Evolutionary conservation across 2,329 filamentous ascomycete genomes (phyloP).

Genomic region (Akanthomyces uredinophilus): DNA sequence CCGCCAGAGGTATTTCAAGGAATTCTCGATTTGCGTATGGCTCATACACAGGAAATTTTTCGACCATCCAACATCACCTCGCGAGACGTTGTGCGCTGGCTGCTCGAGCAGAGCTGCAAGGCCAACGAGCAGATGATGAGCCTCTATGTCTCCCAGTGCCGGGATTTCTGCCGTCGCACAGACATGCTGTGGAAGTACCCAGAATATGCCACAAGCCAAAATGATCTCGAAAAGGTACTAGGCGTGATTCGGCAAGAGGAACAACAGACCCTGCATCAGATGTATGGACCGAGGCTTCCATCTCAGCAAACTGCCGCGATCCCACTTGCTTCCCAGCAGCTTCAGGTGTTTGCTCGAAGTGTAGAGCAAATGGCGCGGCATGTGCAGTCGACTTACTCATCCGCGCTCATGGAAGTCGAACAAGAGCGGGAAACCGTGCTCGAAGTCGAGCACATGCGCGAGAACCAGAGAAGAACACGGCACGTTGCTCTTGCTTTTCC

Average conservation of each 20-base stretch:
- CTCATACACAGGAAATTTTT: not conserved
- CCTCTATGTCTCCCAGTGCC: conserved; percentile 55
- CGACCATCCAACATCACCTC: conserved; percentile 16
- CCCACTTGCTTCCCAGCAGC: not conserved
- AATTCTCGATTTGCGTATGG: conserved; percentile 42
- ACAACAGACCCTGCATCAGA: conserved; percentile 49
- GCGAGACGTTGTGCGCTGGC: conserved; percentile 44
- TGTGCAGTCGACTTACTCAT: conserved; percentile 28
- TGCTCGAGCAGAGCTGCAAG: conserved; percentile 58
- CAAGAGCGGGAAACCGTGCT: conserved; percentile 55
- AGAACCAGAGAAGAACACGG: conserved; percentile 43
- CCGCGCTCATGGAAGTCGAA: conserved; percentile 55
- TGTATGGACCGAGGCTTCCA: conserved; percentile 42
- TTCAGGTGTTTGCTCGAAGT: not conserved
- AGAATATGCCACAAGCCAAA: conserved; percentile 31
- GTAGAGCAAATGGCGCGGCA: not conserved
- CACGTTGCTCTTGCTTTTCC: conserved; percentile 37
- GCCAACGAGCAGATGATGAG: conserved; percentile 54
- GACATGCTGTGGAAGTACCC: conserved; percentile 42
- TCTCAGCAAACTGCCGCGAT: not conserved
- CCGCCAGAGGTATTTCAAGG: conserved; percentile 58
- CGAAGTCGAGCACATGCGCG: conserved; percentile 52
- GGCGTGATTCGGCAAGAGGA: conserved; percentile 40
- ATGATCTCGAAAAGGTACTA: conserved; percentile 30
- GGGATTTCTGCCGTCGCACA: conserved; percentile 53